Base-by-base conservation (phyloP, 345 rosid species). In the Citrus mangshanensis region DNA sequence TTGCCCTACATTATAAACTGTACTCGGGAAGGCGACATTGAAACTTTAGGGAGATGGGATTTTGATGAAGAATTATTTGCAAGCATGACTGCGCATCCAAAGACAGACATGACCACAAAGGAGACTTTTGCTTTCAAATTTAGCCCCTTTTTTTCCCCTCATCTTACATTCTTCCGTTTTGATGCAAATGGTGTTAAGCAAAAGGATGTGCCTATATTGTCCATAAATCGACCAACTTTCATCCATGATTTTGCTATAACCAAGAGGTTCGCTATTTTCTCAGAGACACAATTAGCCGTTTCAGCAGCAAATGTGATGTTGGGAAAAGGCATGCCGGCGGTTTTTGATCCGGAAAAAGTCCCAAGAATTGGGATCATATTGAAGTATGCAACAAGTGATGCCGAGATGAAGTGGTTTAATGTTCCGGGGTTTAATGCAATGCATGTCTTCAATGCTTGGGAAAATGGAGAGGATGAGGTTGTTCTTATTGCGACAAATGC, bases 71-170 rank as follows among this genome's bases (percentile, higher is more conserved):
- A 67, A 35, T 35, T 83, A 16, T 49, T 77, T 6, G 51, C 75
- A 2, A 76, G 30, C 81, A 79, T 83, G 85, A 83, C 81, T 5
- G 83, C 83, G 1, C 85, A 80, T 59, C 83, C 81, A 9, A 77
- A 80, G 21, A 16, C 61, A 3, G 83, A 83, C 42, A 7, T 8
- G 25, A 77, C 77, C 1, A 72, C 85, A 4, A 73, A 56, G 2
- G 81, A 83, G 42, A 49, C 76, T 2, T 83, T 83, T 73, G 83
- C 83, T 59, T 83, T 76, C 30, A 30, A 55, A 3, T 72, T 61
- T 54, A 77, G 75, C 63, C 65, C 49, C 0, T 0, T 49, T 3
- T 59, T n/a, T 42, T 3, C 13, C 16, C 84, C 81, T 27, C 59
- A 68, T 42, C 74, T 77, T 13, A 77, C 81, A 19, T 77, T 72